A percentile compares a stretch with the other conserved stretches of the same genome.
Evolutionary conservation across 371 early-diverging fungal genomes (phyloP).

Genomic region (Lichtheimia ramosa): DNA sequence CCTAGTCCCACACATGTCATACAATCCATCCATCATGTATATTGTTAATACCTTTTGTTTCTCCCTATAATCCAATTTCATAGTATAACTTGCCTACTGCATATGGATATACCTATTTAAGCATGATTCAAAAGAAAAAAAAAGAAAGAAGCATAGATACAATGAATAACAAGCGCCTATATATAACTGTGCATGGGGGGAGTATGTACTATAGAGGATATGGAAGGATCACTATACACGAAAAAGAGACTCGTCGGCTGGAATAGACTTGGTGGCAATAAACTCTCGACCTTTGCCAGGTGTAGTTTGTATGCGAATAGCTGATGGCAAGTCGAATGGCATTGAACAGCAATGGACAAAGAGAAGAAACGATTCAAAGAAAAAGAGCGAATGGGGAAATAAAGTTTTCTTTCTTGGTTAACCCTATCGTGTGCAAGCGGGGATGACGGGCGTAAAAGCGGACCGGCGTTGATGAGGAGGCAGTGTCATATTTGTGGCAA

Average conservation of each 20-base stretch:
- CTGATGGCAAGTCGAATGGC: conserved; percentile 10
- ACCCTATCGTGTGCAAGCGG: no score
- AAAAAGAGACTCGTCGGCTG: conserved; percentile 13
- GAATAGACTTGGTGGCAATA: conserved; percentile 13
- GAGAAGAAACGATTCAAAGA: conserved; percentile 5
- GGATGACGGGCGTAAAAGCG: conserved; percentile 6
- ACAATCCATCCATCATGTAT: no score
- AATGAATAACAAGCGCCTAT: background rate
- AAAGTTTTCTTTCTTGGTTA: background rate
- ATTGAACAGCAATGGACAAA: conserved; percentile 2
- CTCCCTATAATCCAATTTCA: no score
- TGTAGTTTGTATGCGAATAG: conserved; percentile 11
- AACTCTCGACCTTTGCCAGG: conserved; percentile 28
- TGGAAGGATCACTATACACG: conserved; percentile 11
- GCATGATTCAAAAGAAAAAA: background rate
- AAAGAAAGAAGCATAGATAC: background rate
- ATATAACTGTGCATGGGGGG: background rate
- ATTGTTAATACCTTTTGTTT: no score
- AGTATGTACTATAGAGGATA: no score
- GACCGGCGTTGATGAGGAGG: background rate
- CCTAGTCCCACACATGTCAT: conserved; percentile 10
- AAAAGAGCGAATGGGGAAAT: background rate
- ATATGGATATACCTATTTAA: conserved; percentile 25
- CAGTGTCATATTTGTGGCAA: background rate
- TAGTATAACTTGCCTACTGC: conserved; percentile 32